phyloP scores from a whole-genome alignment of 495 filamentous ascomycete genomes.

The Rostrohypoxylon terebratum region DNA sequence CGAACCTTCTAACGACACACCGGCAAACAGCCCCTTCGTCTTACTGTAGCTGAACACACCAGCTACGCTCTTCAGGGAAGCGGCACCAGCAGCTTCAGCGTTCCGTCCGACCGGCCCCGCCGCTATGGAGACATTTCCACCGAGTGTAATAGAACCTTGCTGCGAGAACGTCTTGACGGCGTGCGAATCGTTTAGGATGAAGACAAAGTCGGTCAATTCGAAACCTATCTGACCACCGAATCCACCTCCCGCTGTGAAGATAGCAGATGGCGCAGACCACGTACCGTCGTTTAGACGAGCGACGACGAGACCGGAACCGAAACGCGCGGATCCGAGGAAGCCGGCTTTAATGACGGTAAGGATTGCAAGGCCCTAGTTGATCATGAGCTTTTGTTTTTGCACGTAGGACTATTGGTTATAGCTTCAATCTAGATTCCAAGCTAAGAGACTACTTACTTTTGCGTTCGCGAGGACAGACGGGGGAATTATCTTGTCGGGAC shows the following conservation, averaged over 20 bases:
- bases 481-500: conserved; percentile 97
- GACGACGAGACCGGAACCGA: conserved; percentile 93
- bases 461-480: conserved; percentile 89
- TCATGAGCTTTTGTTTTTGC: conserved; percentile 30
- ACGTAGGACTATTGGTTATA: background rate
- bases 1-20: conserved; percentile 92
- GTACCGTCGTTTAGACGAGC: conserved; percentile 89
- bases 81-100: conserved; percentile 95
- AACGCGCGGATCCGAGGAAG: conserved; percentile 91
- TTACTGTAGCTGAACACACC: conserved; percentile 97
- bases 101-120: conserved; percentile 94
- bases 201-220: conserved; percentile 98
- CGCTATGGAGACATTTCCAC: conserved; percentile 95
- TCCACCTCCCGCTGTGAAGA: conserved; percentile 88
- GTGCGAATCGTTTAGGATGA: conserved; percentile 93
- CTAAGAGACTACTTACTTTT: conserved; percentile 70
- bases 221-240: conserved; percentile 98
- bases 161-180: conserved; percentile 97
- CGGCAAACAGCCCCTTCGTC: conserved; percentile 96
- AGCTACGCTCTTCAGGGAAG: conserved; percentile 87
- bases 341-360: conserved; percentile 96
- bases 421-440: background rate
- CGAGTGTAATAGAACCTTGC: conserved; percentile 87
- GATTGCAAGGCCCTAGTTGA: conserved; percentile 84
- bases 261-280: conserved; percentile 95